Base-by-base conservation (phyloP, 371 early-diverging fungal species). In the Mucor plumbeus region DNA sequence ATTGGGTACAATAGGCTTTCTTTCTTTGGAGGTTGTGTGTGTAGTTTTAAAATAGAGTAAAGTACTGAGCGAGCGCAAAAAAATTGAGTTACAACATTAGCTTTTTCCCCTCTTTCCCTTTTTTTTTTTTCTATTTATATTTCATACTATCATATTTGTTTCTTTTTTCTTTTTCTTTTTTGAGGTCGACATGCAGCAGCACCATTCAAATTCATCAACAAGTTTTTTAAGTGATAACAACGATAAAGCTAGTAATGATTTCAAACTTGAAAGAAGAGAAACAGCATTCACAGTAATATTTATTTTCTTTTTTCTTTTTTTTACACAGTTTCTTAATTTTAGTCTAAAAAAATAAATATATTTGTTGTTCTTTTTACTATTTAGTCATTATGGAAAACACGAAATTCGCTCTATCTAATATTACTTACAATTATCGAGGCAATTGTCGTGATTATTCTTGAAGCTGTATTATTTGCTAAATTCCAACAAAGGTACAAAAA, bases 361-460 rank as follows among this genome's bases (percentile, higher is more conserved):
- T 50, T 11, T 21, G 26, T 21, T 50, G 50, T 50, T 50, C 50
- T 50, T 50, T 48, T 50, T 50, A 50, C 26, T 50, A 26, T 50
- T 34, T 67, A 64, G 61, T 47, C 68, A 5, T 56, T 67, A 50
- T 67, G 56, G 64, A 63, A 47, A 64, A 71, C 80, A 61, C 72
- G 68, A 39, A 78, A 82, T 63, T 85, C 87, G 59, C 69, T 79
- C 14, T 75, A 72, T 31, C 68, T 86, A 53, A 69, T 85, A 9
- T 43, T 78, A 9, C 74, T 85, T 0, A 70, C 83, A 39, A 71
- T 84, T 17, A 61, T 89, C 8, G 90, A 91, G 70, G 91, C 91
- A 5, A 31, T 85, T 36, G 71, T 90, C 1, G 87, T 92, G 54
- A 90, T 92, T 61, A 78, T 79, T 31, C 72, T 92, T 43, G 90